Base-by-base conservation (phyloP, 2,329 filamentous ascomycete genomes). In the Penicillium nordicum region DNA sequence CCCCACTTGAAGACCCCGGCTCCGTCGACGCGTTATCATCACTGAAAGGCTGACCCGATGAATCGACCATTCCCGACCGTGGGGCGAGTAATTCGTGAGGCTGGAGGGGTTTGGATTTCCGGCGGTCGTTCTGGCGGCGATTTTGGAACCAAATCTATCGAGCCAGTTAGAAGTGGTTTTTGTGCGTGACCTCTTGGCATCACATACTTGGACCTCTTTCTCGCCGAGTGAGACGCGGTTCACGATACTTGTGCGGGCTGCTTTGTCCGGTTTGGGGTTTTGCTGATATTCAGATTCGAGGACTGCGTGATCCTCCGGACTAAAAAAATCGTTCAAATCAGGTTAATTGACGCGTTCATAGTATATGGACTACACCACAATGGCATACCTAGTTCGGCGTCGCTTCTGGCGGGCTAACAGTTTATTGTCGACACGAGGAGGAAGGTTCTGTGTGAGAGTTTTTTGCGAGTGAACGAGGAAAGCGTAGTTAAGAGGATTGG, bases 121-220 rank as follows among this genome's bases (percentile, higher is more conserved):
- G 85, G 66, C 93, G 85, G 72, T 95, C 90, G 74, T 95, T 96
- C 74, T 97, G 93, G 63, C 93, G 84, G 69, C 92, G 86, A 70
- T 97, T 97, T 70, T 97, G 93, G 76, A 97, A 97, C 93, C 93
- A 97, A 67, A 97, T 96, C 93, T 97, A 59, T 48, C 43, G 29
- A 40, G 59, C 44, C 55, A 51, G 50, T 55, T 51, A 61, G 55
- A 49, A 38, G 54, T 55, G 45, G 34, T 50, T 60, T 76, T 69
- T 74, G 67, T 23, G 47, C 18, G 63, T 64, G 59, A 57, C 44
- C 54, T 61, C 55, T 59, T 62, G 49, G 48, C 53, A 58, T 60
- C 57, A 54, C 87, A 74, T 78, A 96, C 93, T 86, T 97, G 93
- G 37, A 97, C 91, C 79, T 97, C 92, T 75, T 96, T 97, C 78